Percentiles rank a stretch among this genome's conserved stretches.
Conservation (phyloP, 768 basidiomycete species). For the Mycena chlorophos region DNA sequence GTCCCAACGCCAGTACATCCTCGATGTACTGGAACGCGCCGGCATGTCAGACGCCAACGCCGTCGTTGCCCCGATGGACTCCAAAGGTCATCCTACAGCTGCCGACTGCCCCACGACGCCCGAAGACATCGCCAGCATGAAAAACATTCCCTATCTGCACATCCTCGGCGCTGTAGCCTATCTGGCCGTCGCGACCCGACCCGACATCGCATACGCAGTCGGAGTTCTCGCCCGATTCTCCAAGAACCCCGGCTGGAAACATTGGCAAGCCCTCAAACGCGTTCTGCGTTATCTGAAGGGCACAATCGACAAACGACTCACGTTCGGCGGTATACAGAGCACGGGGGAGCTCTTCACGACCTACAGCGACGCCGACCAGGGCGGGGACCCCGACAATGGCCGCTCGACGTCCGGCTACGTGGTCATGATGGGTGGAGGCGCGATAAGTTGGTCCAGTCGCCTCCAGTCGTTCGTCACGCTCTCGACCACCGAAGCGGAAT, state of each 20-base stretch:
- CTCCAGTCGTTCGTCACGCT: conserved; percentile 41
- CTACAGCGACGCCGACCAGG: conserved; percentile 32
- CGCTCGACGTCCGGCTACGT: conserved; percentile 39
- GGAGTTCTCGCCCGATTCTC: conserved; percentile 18
- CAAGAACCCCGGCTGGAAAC: conserved; percentile 17
- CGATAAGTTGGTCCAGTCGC: conserved; percentile 38
- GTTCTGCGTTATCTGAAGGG: conserved; percentile 22
- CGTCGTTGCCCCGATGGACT: neutral
- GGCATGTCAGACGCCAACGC: conserved; percentile 5
- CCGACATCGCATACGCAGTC: conserved; percentile 8
- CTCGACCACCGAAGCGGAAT: conserved; percentile 44
- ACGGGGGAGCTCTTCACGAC: conserved; percentile 17
- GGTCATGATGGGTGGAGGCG: conserved; percentile 35
- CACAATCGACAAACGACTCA: conserved; percentile 9
- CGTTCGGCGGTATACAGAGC: neutral
- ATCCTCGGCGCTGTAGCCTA: neutral
- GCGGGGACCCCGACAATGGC: conserved; percentile 31
- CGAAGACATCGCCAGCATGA: conserved; percentile 1
- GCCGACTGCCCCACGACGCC: neutral
- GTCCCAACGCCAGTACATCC: conserved; percentile 31
- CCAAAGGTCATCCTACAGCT: neutral
- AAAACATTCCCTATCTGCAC: conserved; percentile 1
- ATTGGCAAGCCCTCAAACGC: conserved; percentile 26
- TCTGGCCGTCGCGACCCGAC: conserved; percentile 1
- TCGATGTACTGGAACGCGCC: conserved; percentile 27